Base-by-base conservation (phyloP, 805 yeast species). In the Blastobotrys muscicola region DNA sequence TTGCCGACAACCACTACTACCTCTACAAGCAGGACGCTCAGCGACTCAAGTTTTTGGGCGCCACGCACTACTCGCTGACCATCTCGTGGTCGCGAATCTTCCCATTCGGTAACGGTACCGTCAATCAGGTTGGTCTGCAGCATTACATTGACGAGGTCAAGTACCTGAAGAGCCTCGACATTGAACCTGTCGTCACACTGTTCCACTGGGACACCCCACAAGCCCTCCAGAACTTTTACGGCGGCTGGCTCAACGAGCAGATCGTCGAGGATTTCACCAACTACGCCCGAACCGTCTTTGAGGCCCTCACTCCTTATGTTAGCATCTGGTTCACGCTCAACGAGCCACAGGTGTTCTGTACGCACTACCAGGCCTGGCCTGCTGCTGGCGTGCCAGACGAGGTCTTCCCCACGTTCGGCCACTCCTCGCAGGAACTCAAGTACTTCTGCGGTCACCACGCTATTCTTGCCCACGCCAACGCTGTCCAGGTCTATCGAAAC, bases 31-130 rank as follows among this genome's bases (percentile, higher is more conserved):
- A 60, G 48, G 68, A 64, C 43, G 52, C 56, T 37, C 55, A 54
- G 14, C 50, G 66, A 20, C 39, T 62, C 41, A 62, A 61, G 31
- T 60, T 62, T 16, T 52, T 62, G 36, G 68, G 66, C 6, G 59
- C 55, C 29, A 58, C 58, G 29, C 38, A 50, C 39, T 64, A 64
- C 48, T 61, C 66, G 6, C 51, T 64, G 49, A 45, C 63, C 7
- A 57, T 64, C 39, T 61, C 67, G 4, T 64, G 67, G 67, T 50
- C 64, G 10, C 51, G 68, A 45, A 60, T 64, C 13, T 48, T 61
- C 31, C 68, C 67, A 3, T 56, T 57, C 39, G 61, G 55, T 23
- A 36, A 37, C 29, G 56, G 53, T 4, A 44, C 42, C 4, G 45
- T 53, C 20, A 54, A 53, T 23, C 33, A 54, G 8, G 57, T 57